Evolutionary conservation across 1,284 basidiomycete genomes (phyloP), one percentile per base, ranked within the genome.

Genomic region (Butyriboletus appendiculatus): DNA sequence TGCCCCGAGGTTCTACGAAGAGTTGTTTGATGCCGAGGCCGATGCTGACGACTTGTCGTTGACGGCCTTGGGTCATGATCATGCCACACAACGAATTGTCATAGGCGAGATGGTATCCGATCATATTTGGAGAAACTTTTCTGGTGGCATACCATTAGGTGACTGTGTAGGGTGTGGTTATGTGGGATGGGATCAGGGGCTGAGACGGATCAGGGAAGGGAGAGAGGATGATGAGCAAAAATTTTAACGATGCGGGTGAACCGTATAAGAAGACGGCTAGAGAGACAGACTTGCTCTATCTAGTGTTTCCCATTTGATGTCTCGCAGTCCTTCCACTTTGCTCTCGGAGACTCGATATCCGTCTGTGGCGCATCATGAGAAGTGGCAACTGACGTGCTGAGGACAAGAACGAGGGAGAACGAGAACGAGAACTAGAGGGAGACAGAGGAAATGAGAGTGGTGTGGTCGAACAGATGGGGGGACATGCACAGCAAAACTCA

Each of bases 341-440:
- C 72, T 18, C 88, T 78, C n/a, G n/a, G n/a, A n/a, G n/a, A n/a
- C n/a, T n/a, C 4, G 89, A 86, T 67, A 91, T 87, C 28, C 88
- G 81, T 55, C 88, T 77, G 68, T 91, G 89, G 16, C 88, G 76
- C 88, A 91, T 91, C 86, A 91, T 90, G 59, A 91, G 81, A 15
- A 90, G 75, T 0, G 89, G 88, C n/a, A 91, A 74, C 74, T 11
- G 15, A 45, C 14, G 18, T 26, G 39, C 3, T 22, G 9, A 22
- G 18, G 8, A 6, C 14, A 41, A 14, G 48, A 28, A 9, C 10
- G 8, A 28, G 28, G 28, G 28, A 7, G 9, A 22, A n/a, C 26
- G 6, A 38, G 45, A n/a, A 6, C 5, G 24, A 24, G 24, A 7
- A 24, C 24, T 3, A 24, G 24, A 24, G 24, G 26, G 7, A 26